Base-by-base conservation (phyloP, 345 rosid species). In the Linum trigynum region DNA sequence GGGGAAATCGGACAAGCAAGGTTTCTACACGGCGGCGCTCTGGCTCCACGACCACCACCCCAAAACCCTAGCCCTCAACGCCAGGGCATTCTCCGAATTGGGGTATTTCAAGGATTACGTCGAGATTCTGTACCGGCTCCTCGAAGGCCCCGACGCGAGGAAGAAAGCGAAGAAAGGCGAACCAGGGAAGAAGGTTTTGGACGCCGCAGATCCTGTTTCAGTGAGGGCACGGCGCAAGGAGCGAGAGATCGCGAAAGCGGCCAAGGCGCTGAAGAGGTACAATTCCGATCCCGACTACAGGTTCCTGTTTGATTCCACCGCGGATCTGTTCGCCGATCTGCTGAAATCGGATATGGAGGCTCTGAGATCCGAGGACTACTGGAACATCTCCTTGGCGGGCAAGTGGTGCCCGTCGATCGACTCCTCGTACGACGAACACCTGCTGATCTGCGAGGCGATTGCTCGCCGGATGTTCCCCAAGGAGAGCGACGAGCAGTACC, bases 1-100 rank as follows among this genome's bases (percentile, higher is more conserved):
- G 14, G 75, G 75, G 1, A 66, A 71, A 11, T 71, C 74, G 11
- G 74, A 71, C 43, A 65, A 65, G 45, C 65, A 65, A 17, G 74
- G 74, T 37, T 71, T 71, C 61, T 71, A 59, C 16, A 36, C 74
- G 32, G 56, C 74, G 0, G 61, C 69, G 36, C 9, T 55, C 35
- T 69, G 72, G 72, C 62, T 69, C 3, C 40, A 69, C 40, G 2
- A 11, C 4, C 36, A 38, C 45, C 74, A 71, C 42, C 74, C 74
- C 3, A 65, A 65, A 38, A 65, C 74, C 4, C 74, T 71, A 1
- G 69, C 74, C 5, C 10, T 17, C 15, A 71, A 71, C 51, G 35
- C 40, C 14, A 3, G 5, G 6, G 17, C 69, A 2, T 15, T 69
- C 5, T 61, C 67, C 1, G 67, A 62, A 11, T 69, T 69, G 40